Evolutionary conservation across 164 flowering plant species (phyloP), one percentile per base, ranked within the genome.

Genomic region (Magnolia changhungtana): DNA sequence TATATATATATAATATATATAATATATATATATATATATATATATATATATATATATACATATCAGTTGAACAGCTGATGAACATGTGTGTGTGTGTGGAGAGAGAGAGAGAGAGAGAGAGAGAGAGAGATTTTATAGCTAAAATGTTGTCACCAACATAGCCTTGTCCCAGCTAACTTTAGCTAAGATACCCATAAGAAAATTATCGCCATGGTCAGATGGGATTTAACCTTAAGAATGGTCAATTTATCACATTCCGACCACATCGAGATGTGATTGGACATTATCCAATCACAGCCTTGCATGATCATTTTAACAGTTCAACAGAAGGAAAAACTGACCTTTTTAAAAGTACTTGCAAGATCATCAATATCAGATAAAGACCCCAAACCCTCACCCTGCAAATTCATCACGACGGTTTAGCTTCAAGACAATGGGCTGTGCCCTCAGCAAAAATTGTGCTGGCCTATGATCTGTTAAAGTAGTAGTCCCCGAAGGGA

Each of bases 281-380:
- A 18, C n/a, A 6, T 19, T 68, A 37, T 68, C n/a, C n/a, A n/a
- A n/a, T n/a, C n/a, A 31, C 10, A 13, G 21, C 50, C 21, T 65
- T 37, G 5, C 49, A 31, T 55, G 61, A 55, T 11, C 13, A 2
- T 68, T 16, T 31, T 31, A 68, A 68, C 31, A 37, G n/a, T 16
- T 16, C n/a, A 68, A 68, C 27, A 68, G 3, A 69, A 51, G 67
- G 49, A 9, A 63, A 67, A 63, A 63, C 84, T 77, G 70, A 90
- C 94, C 94, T 89, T 90, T 61, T 85, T 78, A 83, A 87, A 90
- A 63, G 92, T 89, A 52, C 82, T 86, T 63, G 90, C 82, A 63
- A 90, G 86, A 80, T 90, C 91, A 84, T 90, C 94, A 49, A 86
- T 77, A 66, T 90, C 92, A 37, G 89, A 86, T 51, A 86, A 78